phyloP scores from a whole-genome alignment of 768 basidiomycete species.

The Cantharellus anzutake region DNA sequence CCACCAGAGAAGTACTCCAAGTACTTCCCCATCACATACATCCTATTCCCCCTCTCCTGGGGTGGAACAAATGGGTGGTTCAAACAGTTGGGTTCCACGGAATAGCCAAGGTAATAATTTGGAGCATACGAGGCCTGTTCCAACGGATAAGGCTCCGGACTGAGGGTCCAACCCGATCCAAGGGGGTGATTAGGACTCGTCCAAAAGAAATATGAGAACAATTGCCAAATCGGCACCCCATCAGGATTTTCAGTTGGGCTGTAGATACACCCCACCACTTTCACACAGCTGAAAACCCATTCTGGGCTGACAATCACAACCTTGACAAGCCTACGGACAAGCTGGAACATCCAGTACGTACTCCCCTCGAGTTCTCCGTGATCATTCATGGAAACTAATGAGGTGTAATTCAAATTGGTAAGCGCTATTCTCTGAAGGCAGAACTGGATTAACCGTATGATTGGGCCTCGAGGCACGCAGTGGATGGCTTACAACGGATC shows the following conservation, averaged over 20 bases:
- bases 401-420: too few species aligned
- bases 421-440: too few species aligned
- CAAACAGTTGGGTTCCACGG: not conserved
- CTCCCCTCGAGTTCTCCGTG: too few species aligned
- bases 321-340: not conserved
- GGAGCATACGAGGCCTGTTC: not conserved
- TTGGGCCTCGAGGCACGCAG: not conserved
- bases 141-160: not conserved
- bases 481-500: not conserved
- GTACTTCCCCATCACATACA: slow-evolving; percentile 2
- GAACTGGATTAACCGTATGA: too few species aligned
- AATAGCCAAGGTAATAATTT: slow-evolving; percentile 5
- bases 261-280: too few species aligned
- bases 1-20: not conserved
- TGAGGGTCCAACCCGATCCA: slow-evolving; percentile 2
- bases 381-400: too few species aligned
- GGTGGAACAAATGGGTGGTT: not conserved
- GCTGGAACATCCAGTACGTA: not conserved
- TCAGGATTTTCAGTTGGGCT: not conserved
- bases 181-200: not conserved
- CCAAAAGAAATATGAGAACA: slow-evolving; percentile 2
- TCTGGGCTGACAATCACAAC: not conserved
- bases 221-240: slow-evolving; percentile 1
- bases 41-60: not conserved
- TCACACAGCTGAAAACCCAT: too few species aligned